Evolutionary conservation across 768 basidiomycete species (phyloP), one percentile per base, ranked within the genome.

Genomic region (Amanita rubescens): DNA sequence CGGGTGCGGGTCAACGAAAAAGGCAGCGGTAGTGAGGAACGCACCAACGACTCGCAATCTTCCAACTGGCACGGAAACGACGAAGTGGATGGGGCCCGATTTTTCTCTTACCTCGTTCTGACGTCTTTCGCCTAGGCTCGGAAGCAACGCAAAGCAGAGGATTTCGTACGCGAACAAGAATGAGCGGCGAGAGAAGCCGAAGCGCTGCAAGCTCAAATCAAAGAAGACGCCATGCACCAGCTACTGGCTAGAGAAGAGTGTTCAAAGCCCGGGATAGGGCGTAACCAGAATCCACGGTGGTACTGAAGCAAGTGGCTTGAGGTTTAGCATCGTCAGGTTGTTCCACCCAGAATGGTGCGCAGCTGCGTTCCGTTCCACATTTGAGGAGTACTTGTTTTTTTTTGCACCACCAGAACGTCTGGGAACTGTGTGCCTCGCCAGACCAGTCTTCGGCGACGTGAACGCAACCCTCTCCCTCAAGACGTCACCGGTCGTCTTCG

Each of bases 381-480:
- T 55, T 25, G 49, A 25, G 15, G 51, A 14, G 39, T 51, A 9
- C 51, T 49, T 30, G n/a, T n/a, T n/a, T n/a, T n/a, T n/a, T n/a
- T n/a, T n/a, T n/a, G n/a, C n/a, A n/a, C n/a, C n/a, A 43, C n/a
- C 19, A 84, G 89, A 82, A 43, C 75, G 73, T 39, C 69, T 90
- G 27, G 87, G 86, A 1, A 81, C 77, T 9, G 71, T 79, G 0
- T 90, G 85, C 66, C 72, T 82, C 51, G 89, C 87, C 0, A 87
- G 89, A 55, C 89, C 90, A 7, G 67, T 91, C 14, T 81, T 80
- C 61, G 86, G 90, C 55, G 79, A 84, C 56, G 70, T 78, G 14
- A 70, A 76, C 54, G 70, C 66, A 0, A 75, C 76, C 2, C 66
- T 81, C 14, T 80, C 84, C 22, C 71, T 93, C 5, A 87, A 90